Evolutionary conservation across 768 basidiomycete species (phyloP).

Genomic region (Lactifluus piperatus): DNA sequence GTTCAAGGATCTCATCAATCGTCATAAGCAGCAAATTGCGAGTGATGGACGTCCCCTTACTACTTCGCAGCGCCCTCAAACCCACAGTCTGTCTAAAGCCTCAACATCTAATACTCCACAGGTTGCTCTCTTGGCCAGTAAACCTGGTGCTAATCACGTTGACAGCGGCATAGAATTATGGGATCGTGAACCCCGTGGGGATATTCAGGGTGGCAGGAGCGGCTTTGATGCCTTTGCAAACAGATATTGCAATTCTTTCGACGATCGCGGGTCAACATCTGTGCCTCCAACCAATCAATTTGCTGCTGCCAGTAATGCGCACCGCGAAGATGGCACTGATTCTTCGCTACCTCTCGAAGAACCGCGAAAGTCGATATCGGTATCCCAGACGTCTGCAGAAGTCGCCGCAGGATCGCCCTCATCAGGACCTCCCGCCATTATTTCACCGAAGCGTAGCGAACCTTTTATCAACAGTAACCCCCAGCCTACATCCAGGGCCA

Average conservation of each 20-base stretch:
- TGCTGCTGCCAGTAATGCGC: not conserved
- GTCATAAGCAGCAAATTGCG: conserved; percentile 5
- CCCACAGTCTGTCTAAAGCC: not conserved
- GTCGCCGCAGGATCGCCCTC: not conserved
- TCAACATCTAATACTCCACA: not conserved
- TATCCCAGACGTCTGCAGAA: not conserved
- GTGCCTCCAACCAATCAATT: not conserved
- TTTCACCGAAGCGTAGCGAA: too few relatives aligned
- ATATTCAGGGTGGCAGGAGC: not conserved
- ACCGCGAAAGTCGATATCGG: not conserved
- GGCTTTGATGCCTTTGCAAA: not conserved
- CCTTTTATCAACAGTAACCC: too few relatives aligned
- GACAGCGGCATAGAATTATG: conserved; percentile 16
- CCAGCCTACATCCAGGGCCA: too few relatives aligned
- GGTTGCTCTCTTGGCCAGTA: not conserved
- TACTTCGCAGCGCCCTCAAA: not conserved
- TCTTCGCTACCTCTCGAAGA: not conserved
- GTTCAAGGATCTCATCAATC: conserved; percentile 13
- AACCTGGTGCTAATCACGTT: not conserved
- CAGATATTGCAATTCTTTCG: not conserved
- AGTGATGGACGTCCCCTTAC: not conserved
- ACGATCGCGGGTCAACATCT: not conserved
- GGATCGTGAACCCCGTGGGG: not conserved
- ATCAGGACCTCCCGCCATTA: too few relatives aligned
- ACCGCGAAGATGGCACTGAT: not conserved